Evolutionary conservation across 805 yeast species (phyloP).

Genomic region (Ogataea chonburiensis): DNA sequence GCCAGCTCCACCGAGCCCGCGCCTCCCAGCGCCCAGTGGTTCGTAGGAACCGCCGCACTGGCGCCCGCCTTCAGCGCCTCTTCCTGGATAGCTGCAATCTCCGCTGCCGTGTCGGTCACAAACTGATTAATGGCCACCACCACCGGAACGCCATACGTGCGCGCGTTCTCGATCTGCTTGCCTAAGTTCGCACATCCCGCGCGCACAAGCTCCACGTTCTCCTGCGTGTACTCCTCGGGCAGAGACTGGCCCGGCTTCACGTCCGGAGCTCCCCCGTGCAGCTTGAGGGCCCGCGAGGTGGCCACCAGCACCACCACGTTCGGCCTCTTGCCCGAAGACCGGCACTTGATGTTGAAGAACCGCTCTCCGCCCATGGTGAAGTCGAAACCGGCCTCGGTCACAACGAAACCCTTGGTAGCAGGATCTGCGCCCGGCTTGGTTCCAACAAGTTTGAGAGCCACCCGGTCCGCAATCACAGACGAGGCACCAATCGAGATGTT

Average conservation of each 20-base stretch:
- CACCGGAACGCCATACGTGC: constrained; percentile 70
- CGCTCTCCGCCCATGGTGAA: constrained; percentile 93
- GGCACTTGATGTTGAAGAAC: constrained; percentile 77
- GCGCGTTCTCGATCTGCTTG: constrained; percentile 74
- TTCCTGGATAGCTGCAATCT: constrained; percentile 65
- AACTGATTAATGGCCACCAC: constrained; percentile 81
- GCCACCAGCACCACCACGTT: constrained; percentile 81
- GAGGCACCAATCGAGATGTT: constrained; percentile 86
- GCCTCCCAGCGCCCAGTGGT: constrained; percentile 90
- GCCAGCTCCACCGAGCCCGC: constrained; percentile 76
- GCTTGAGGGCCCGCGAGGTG: constrained; percentile 78
- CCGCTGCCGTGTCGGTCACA: constrained; percentile 68
- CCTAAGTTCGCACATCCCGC: constrained; percentile 74
- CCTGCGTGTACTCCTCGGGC: constrained; percentile 70
- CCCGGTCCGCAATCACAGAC: constrained; percentile 75
- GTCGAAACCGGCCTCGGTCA: constrained; percentile 87
- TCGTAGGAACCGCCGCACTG: constrained; percentile 70
- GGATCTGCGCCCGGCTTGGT: constrained; percentile 28
- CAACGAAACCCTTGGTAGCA: constrained; percentile 68
- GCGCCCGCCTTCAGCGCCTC: constrained; percentile 79
- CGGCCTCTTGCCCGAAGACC: constrained; percentile 77
- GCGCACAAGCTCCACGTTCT: constrained; percentile 65
- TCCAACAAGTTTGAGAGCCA: constrained; percentile 80
- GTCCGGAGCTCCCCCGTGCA: constrained; percentile 88
- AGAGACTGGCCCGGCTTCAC: constrained; percentile 82